These are phyloP conservation scores for Saprolegnia diclina DNA, from an alignment of 352 stramenopile genomes.

Conservation along the genomic window DNA sequence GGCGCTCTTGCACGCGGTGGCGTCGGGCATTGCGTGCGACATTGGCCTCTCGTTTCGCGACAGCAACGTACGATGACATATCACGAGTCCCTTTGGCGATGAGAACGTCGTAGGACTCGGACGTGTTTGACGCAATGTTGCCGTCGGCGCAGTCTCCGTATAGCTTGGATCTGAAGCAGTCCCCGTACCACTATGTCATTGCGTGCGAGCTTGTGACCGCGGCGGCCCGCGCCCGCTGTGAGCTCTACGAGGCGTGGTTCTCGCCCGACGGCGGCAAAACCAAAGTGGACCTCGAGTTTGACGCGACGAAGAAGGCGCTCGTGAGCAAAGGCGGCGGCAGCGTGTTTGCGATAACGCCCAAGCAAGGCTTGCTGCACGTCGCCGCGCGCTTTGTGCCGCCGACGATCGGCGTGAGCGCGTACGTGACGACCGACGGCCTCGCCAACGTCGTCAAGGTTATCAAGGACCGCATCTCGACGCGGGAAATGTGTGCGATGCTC, in stretches of 20 bases:
- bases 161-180: constrained; percentile 42
- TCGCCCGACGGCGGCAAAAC: constrained; percentile 32
- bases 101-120: constrained; percentile 29
- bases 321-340: constrained; percentile 10
- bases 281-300: constrained; percentile 26
- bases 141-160: constrained; percentile 56
- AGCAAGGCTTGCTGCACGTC: constrained; percentile 36
- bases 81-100: neutral
- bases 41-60: constrained; percentile 55
- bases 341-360: constrained; percentile 37
- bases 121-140: constrained; percentile 51
- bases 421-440: constrained; percentile 7
- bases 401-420: neutral
- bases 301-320: neutral
- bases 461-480: constrained; percentile 22
- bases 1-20: constrained; percentile 45
- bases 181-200: constrained; percentile 58
- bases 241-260: constrained; percentile 45
- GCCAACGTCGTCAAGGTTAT: constrained; percentile 19
- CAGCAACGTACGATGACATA: constrained; percentile 27
- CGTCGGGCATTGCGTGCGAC: constrained; percentile 45
- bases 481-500: constrained; percentile 23
- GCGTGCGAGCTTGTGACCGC: constrained; percentile 50
- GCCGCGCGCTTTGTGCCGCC: constrained; percentile 42
- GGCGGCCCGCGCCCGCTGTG: constrained; percentile 36